A percentile compares a stretch with the other conserved stretches of the same genome.
These are phyloP conservation scores for Phytophthora podocarpi DNA, from an alignment of 352 stramenopile species.

Conservation along the genomic window DNA sequence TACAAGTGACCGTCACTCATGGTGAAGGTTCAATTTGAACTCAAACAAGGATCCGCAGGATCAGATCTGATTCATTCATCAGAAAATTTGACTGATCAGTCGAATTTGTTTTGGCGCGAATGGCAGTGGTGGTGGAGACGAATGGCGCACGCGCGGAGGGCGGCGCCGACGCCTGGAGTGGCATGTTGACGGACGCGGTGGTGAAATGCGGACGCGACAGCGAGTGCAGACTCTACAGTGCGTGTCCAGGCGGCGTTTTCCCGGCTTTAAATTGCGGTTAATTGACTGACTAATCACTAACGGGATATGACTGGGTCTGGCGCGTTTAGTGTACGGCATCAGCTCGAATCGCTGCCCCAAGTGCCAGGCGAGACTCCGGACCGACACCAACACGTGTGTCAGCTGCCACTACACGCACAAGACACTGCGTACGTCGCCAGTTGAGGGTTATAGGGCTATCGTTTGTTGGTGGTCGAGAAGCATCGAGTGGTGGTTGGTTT, in stretches of 20 bases:
- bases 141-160: background rate
- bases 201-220: slow-evolving; percentile 55
- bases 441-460: background rate
- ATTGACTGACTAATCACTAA: background rate
- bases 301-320: slow-evolving; percentile 4
- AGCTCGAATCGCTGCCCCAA: slow-evolving; percentile 51
- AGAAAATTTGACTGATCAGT: too few relatives aligned
- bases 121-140: slow-evolving; percentile 6
- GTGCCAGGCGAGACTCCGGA: slow-evolving; percentile 48
- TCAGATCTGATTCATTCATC: slow-evolving; percentile 10
- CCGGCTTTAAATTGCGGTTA: background rate
- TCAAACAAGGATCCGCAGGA: too few relatives aligned
- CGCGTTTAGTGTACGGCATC: slow-evolving; percentile 65
- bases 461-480: background rate
- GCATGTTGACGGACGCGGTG: slow-evolving; percentile 47
- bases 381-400: slow-evolving; percentile 37
- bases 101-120: slow-evolving; percentile 13
- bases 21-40: background rate
- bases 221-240: slow-evolving; percentile 60
- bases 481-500: background rate
- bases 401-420: slow-evolving; percentile 51
- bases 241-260: slow-evolving; percentile 1
- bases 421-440: slow-evolving; percentile 34
- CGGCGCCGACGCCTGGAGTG: slow-evolving; percentile 29
- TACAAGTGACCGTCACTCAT: slow-evolving; percentile 70